phyloP scores from a whole-genome alignment of 352 stramenopile genomes.

The Globisporangium viniferum region DNA sequence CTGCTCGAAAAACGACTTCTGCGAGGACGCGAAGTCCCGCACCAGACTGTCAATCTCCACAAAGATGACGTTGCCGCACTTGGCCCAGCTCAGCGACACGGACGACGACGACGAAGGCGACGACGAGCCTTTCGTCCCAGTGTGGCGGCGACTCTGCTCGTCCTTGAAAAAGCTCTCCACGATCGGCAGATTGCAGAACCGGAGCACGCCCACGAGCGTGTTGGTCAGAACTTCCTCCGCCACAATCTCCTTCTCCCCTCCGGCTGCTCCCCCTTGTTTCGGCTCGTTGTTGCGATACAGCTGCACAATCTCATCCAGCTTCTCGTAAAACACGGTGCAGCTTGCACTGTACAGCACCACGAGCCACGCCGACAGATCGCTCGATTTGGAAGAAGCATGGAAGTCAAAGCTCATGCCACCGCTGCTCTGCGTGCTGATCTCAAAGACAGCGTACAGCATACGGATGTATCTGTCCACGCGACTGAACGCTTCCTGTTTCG shows the following conservation, averaged over 20 bases:
- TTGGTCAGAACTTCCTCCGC: constrained; percentile 59
- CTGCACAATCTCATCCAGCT: constrained; percentile 78
- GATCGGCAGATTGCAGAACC: constrained; percentile 76
- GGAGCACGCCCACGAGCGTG: constrained; percentile 58
- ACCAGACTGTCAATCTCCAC: constrained; percentile 79
- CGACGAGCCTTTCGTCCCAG: constrained; percentile 17
- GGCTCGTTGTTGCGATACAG: constrained; percentile 42
- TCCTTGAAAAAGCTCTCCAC: constrained; percentile 73
- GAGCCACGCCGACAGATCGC: constrained; percentile 56
- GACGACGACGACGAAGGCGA: constrained; percentile 19
- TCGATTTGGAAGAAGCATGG: constrained; percentile 8
- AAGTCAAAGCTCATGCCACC: constrained; percentile 5
- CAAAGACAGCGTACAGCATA: constrained; percentile 56
- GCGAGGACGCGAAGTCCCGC: constrained; percentile 70
- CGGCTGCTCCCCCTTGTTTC: background rate
- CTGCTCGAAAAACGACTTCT: constrained; percentile 30
- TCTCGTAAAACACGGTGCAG: constrained; percentile 78
- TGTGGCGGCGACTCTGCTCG: constrained; percentile 16
- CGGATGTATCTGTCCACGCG: constrained; percentile 52
- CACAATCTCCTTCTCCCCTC: constrained; percentile 18
- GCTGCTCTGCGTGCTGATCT: constrained; percentile 22
- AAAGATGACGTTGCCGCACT: constrained; percentile 81
- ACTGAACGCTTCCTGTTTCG: constrained; percentile 42
- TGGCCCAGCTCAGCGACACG: constrained; percentile 61
- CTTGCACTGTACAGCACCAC: constrained; percentile 67